phyloP scores from a whole-genome alignment of 257 asterid species.

The Ophiorrhiza pumila region DNA sequence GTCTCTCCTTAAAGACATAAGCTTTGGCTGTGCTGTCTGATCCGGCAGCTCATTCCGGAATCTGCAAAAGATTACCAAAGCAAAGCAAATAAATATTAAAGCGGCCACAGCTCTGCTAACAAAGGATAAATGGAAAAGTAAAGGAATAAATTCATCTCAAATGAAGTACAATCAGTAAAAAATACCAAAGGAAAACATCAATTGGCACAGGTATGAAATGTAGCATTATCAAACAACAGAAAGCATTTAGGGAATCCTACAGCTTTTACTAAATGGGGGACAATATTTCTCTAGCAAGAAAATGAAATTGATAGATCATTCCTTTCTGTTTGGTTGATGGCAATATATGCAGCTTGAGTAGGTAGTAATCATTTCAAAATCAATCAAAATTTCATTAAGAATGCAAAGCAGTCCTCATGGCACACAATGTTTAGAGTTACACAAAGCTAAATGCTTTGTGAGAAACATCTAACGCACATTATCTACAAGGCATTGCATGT shows the following conservation, averaged over 20 bases:
- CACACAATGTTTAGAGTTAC: neutral
- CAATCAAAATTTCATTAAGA: neutral
- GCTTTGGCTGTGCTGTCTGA: conserved; percentile 96
- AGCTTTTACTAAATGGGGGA: neutral
- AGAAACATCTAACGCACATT: neutral
- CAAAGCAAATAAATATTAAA: neutral
- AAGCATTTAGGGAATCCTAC: neutral
- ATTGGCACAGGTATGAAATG: neutral
- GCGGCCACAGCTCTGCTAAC: neutral
- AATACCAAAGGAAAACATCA: neutral
- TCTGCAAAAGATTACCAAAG: conserved; percentile 47
- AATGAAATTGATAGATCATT: neutral
- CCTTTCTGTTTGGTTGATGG: neutral
- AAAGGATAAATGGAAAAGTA: neutral
- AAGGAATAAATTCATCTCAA: neutral
- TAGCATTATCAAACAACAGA: neutral
- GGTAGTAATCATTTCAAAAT: neutral
- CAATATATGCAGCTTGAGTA: neutral
- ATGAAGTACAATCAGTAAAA: neutral
- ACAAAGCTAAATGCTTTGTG: neutral
- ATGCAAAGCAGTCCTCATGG: neutral
- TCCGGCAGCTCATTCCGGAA: conserved; percentile 97
- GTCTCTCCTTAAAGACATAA: conserved; percentile 65
- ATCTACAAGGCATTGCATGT: neutral
- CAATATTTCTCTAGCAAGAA: neutral